phyloP scores from a whole-genome alignment of 2,329 filamentous ascomycete genomes.

The Hirsutella thompsonii region DNA sequence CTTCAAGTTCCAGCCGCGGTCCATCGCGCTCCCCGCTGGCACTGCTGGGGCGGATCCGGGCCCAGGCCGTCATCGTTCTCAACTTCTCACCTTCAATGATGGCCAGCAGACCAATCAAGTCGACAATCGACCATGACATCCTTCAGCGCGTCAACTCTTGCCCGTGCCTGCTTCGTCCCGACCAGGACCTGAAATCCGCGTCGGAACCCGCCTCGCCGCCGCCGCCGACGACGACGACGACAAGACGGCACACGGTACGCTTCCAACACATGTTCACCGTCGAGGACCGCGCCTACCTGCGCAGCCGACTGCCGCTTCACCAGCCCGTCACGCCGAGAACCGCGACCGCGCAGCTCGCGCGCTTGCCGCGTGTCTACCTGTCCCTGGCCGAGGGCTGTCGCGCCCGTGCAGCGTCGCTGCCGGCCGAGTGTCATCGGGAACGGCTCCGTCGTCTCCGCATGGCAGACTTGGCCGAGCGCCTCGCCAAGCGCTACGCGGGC shows the following conservation, averaged over 20 bases:
- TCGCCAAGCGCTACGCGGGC: constrained; percentile 4
- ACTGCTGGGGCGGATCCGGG: no score
- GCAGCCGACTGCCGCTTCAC: constrained; percentile 5
- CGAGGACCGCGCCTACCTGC: constrained; percentile 7
- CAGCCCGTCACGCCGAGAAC: constrained; percentile 1
- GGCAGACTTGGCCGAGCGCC: constrained; percentile 3
- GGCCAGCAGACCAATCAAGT: no score
- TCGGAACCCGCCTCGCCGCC: no score
- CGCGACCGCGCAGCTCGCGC: neutral
- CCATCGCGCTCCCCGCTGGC: no score
- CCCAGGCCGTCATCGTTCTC: neutral
- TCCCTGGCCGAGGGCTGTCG: constrained; percentile 4
- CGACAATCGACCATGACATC: no score
- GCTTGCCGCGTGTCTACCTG: constrained; percentile 1
- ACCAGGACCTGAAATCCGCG: neutral
- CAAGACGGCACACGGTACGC: neutral
- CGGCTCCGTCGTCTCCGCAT: neutral
- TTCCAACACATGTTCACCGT: constrained; percentile 3
- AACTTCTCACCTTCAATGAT: no score
- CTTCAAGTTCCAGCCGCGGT: no score
- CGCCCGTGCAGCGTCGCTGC: constrained; percentile 2
- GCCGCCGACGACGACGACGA: no score
- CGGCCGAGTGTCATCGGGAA: neutral
- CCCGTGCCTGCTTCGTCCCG: neutral
- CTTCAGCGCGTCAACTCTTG: neutral